These are phyloP conservation scores for Lomentospora prolificans DNA, from an alignment of 2,329 filamentous ascomycete species.

Conservation along the genomic window DNA sequence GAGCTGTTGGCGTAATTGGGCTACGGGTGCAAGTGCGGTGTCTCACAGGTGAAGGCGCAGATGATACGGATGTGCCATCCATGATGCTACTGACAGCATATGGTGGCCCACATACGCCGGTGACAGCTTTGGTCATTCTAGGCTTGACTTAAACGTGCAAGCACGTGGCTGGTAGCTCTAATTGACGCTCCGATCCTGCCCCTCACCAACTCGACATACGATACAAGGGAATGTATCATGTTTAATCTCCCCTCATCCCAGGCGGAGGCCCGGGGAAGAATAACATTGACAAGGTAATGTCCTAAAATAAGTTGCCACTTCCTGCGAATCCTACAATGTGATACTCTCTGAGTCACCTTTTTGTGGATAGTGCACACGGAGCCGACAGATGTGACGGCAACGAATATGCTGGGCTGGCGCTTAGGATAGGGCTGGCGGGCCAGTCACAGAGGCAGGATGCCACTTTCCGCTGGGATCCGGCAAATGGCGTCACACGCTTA, in stretches of 20 bases:
- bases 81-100: not conserved
- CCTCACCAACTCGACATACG: too few species aligned
- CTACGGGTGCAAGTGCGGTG: not conserved
- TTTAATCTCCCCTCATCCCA: too few species aligned
- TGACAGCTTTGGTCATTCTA: not conserved
- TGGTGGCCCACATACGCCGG: not conserved
- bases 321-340: too few species aligned
- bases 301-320: too few species aligned
- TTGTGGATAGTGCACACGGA: not conserved
- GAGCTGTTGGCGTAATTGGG: not conserved
- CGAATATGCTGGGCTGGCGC: not conserved
- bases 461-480: not conserved
- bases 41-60: not conserved
- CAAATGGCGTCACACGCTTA: conserved; percentile 1
- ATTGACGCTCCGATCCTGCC: not conserved
- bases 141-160: not conserved
- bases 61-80: not conserved
- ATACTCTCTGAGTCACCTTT: not conserved
- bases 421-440: conserved; percentile 1
- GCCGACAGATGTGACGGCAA: not conserved
- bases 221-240: too few species aligned
- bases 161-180: not conserved
- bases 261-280: too few species aligned
- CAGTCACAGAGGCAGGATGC: not conserved
- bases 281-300: too few species aligned